phyloP scores from a whole-genome alignment of 805 yeast species.

The Wickerhamomyces subpelliculosus region DNA sequence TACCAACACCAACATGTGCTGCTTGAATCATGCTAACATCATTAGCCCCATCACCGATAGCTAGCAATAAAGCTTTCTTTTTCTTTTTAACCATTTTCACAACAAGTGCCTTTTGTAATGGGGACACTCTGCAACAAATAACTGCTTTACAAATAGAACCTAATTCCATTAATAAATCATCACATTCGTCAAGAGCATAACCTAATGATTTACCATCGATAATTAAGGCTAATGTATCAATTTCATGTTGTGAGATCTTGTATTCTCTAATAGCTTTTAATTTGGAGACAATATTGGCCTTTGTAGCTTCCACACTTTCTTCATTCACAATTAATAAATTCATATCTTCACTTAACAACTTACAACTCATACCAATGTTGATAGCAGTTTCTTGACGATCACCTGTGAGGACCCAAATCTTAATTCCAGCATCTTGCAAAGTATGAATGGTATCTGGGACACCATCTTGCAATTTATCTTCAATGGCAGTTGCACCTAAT shows the following conservation, averaged over 20 bases:
- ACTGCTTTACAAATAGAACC: constrained; percentile 92
- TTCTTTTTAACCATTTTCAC: constrained; percentile 89
- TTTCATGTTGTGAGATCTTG: constrained; percentile 59
- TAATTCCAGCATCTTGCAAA: constrained; percentile 93
- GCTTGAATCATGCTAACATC: constrained; percentile 99
- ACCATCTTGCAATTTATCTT: constrained; percentile 95
- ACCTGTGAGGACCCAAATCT: constrained; percentile 96
- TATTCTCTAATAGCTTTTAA: constrained; percentile 64
- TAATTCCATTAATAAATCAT: constrained; percentile 67
- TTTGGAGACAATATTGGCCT: constrained; percentile 65
- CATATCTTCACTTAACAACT: constrained; percentile 92
- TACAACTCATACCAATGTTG: constrained; percentile 98
- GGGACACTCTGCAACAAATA: constrained; percentile 96
- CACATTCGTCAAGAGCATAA: constrained; percentile 80
- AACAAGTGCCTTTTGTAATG: constrained; percentile 92
- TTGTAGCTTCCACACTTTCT: constrained; percentile 70
- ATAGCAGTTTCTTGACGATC: constrained; percentile 98
- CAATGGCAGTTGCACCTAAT: constrained; percentile 97
- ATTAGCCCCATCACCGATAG: constrained; percentile 98
- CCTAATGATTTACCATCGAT: constrained; percentile 92
- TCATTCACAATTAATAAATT: constrained; percentile 85
- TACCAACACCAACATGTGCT: constrained; percentile 98
- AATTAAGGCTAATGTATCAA: constrained; percentile 76
- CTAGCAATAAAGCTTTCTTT: constrained; percentile 65
- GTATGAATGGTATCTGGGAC: constrained; percentile 97